phyloP scores from a whole-genome alignment of 805 yeast species.

The Blastobotrys attinorum region DNA sequence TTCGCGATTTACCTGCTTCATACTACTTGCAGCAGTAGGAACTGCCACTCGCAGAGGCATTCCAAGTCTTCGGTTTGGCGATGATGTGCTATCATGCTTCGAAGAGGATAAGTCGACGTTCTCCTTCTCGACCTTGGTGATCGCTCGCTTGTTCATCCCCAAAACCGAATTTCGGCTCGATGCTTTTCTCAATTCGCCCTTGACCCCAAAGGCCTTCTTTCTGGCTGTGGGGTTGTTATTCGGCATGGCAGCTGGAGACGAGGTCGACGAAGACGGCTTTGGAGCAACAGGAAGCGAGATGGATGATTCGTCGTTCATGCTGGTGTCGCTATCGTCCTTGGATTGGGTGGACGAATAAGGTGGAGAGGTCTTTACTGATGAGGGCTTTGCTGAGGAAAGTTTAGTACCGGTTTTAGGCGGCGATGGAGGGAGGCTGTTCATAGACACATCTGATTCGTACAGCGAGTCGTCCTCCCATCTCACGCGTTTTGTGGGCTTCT shows the following conservation, averaged over 20 bases:
- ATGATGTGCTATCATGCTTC: background rate
- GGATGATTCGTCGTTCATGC: background rate
- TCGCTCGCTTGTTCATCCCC: conserved; percentile 10
- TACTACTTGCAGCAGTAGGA: conserved; percentile 4
- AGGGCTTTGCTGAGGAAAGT: too few relatives aligned
- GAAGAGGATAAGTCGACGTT: conserved; percentile 1
- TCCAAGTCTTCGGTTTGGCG: conserved; percentile 1
- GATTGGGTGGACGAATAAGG: background rate
- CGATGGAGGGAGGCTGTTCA: background rate
- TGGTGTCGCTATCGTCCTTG: background rate
- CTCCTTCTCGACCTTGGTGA: conserved; percentile 13
- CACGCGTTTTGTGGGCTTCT: conserved; percentile 18
- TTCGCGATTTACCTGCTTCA: conserved; percentile 3
- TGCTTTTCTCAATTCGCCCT: conserved; percentile 10
- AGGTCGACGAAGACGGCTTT: background rate
- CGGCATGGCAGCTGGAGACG: background rate
- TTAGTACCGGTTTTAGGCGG: background rate
- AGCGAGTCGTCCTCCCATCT: conserved; percentile 21
- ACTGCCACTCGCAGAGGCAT: conserved; percentile 6
- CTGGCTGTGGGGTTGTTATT: background rate
- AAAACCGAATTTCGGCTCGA: conserved; percentile 5
- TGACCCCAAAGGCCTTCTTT: conserved; percentile 9
- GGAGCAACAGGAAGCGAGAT: background rate
- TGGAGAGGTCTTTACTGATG: background rate
- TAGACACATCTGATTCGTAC: background rate